A percentile compares a stretch with the other conserved stretches of the same genome.
Conservation (phyloP, 2,329 filamentous ascomycete species). For the Fusarium citri region DNA sequence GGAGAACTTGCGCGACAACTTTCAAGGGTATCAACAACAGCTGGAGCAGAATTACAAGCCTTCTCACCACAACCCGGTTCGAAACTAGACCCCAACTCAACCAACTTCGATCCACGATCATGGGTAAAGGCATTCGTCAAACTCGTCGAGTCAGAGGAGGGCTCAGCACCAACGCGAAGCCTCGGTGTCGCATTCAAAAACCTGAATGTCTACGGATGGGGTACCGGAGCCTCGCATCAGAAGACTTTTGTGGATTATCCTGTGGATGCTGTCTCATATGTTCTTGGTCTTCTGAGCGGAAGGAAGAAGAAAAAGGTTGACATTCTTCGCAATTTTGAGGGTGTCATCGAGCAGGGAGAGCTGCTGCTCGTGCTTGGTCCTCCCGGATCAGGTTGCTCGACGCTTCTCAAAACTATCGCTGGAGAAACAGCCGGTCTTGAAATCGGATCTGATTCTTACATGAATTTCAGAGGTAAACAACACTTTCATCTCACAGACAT, state of each 20-base stretch:
- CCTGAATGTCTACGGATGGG: slow-evolving; percentile 47
- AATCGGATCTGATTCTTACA: slow-evolving; percentile 41
- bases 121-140: slow-evolving; percentile 46
- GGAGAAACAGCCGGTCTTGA: slow-evolving; percentile 60
- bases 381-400: slow-evolving; percentile 66
- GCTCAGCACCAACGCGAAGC: slow-evolving; percentile 38
- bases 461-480: slow-evolving; percentile 64
- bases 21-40: slow-evolving; percentile 24
- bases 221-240: slow-evolving; percentile 41
- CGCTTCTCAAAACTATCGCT: slow-evolving; percentile 66
- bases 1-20: slow-evolving; percentile 28
- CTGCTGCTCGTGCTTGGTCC: slow-evolving; percentile 60
- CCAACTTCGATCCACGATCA: slow-evolving; percentile 43
- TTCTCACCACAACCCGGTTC: slow-evolving; percentile 38
- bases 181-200: slow-evolving; percentile 46
- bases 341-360: slow-evolving; percentile 46
- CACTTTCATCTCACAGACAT: rapidly evolving
- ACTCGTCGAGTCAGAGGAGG: slow-evolving; percentile 43
- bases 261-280: slow-evolving; percentile 21
- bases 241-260: slow-evolving; percentile 41
- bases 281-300: slow-evolving; percentile 2
- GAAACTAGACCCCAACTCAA: slow-evolving; percentile 42
- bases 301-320: slow-evolving; percentile 35
- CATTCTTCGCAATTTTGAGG: slow-evolving; percentile 47
- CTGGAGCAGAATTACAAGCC: slow-evolving; percentile 28